These are phyloP conservation scores for Naganishia vaughanmartiniae DNA, from an alignment of 768 basidiomycete genomes.

Conservation along the genomic window DNA sequence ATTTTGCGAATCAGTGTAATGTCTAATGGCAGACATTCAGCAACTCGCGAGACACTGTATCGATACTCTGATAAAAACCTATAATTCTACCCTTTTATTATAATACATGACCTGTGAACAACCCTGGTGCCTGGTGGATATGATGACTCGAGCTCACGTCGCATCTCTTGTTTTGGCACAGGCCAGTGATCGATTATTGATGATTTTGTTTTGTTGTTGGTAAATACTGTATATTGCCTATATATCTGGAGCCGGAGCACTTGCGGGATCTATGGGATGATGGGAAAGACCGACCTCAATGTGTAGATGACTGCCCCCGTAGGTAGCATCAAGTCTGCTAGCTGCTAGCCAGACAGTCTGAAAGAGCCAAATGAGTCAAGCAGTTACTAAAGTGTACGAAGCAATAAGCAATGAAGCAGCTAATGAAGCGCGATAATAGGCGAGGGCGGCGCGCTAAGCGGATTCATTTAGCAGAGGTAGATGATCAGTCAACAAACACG, in stretches of 20 bases:
- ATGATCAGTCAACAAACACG: constrained; percentile 8
- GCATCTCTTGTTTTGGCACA: neutral
- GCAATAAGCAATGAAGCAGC: neutral
- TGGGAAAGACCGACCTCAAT: too few relatives aligned
- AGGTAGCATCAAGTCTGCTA: too few relatives aligned
- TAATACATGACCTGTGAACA: neutral
- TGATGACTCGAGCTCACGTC: neutral
- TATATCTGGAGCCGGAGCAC: too few relatives aligned
- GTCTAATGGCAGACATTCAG: neutral
- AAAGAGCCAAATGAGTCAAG: too few relatives aligned
- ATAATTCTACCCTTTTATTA: neutral
- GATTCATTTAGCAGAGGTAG: neutral
- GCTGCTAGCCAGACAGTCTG: too few relatives aligned
- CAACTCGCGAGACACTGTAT: neutral
- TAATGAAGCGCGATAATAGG: neutral
- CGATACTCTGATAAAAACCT: neutral
- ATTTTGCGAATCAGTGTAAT: neutral
- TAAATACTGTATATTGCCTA: too few relatives aligned
- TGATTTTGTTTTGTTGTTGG: too few relatives aligned
- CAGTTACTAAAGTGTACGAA: too few relatives aligned
- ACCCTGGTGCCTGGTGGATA: neutral
- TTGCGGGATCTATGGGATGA: too few relatives aligned
- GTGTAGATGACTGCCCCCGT: too few relatives aligned
- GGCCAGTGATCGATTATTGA: neutral
- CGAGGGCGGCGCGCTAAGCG: neutral